Percentiles rank a stretch among this genome's conserved stretches.
These are phyloP conservation scores for Jatropha curcas DNA, from an alignment of 345 rosid species.

Conservation along the genomic window DNA sequence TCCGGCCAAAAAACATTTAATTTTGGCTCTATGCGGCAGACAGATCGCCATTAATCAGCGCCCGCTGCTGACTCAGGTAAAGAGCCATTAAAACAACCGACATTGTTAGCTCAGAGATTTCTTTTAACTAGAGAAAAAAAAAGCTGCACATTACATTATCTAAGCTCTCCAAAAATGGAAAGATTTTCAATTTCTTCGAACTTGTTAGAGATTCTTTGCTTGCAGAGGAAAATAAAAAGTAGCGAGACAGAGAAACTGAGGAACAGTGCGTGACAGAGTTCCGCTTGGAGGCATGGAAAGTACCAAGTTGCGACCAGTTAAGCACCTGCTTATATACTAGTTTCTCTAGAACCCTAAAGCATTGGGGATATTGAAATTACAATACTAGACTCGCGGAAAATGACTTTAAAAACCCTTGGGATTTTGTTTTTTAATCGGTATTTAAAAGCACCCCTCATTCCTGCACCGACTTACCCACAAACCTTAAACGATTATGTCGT, in stretches of 20 bases:
- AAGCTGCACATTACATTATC: too few species aligned
- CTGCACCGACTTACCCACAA: too few species aligned
- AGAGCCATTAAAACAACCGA: slow-evolving; percentile 25
- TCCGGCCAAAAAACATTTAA: neutral
- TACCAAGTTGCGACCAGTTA: too few species aligned
- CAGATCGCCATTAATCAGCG: slow-evolving; percentile 32
- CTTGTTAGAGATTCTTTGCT: too few species aligned
- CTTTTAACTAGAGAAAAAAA: too few species aligned
- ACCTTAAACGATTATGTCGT: too few species aligned
- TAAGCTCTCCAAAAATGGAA: too few species aligned
- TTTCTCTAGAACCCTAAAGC: neutral
- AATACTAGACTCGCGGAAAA: neutral
- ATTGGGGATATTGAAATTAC: neutral
- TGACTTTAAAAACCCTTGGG: too few species aligned
- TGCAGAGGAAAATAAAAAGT: neutral
- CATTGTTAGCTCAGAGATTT: too few species aligned
- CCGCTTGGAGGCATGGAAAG: neutral
- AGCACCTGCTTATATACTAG: neutral
- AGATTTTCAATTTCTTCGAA: neutral
- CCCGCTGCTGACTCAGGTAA: slow-evolving; percentile 45
- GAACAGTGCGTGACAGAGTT: neutral
- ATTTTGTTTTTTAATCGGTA: too few species aligned
- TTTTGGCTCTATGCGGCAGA: slow-evolving; percentile 52
- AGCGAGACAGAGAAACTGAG: neutral
- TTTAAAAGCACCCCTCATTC: too few species aligned